These are phyloP conservation scores for Schizonepeta tenuifolia DNA, from an alignment of 257 asterid species.

Conservation along the genomic window DNA sequence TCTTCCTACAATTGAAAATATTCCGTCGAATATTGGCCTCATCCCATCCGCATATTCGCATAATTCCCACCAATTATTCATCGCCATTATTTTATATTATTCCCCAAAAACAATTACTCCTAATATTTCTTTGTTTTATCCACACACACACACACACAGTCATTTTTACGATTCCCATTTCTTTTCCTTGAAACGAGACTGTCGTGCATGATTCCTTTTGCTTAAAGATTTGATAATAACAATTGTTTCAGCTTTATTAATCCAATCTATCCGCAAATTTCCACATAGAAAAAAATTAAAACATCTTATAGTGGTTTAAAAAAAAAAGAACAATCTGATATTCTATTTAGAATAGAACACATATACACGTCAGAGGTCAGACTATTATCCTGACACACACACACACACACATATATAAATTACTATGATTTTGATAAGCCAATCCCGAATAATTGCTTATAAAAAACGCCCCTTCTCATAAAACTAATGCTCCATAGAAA, in stretches of 20 bases:
- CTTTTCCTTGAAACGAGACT: background rate
- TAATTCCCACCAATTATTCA: background rate
- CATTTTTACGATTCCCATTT: background rate
- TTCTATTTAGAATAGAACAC: too few relatives aligned
- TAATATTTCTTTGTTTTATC: background rate
- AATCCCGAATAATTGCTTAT: background rate
- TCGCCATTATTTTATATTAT: background rate
- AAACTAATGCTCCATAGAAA: background rate
- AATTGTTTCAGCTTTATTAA: background rate
- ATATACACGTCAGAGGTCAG: background rate
- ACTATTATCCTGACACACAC: too few relatives aligned
- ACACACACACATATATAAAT: too few relatives aligned
- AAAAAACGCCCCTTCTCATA: background rate
- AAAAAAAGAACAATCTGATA: background rate
- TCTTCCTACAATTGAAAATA: background rate
- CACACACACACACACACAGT: background rate
- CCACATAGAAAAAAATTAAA: too few relatives aligned
- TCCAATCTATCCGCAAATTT: background rate
- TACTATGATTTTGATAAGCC: background rate
- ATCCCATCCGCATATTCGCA: conserved; percentile 40
- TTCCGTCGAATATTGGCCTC: conserved; percentile 11
- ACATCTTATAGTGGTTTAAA: too few relatives aligned
- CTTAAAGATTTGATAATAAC: background rate
- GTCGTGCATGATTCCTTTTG: background rate
- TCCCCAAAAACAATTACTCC: background rate